phyloP scores from a whole-genome alignment of 768 basidiomycete species.

The Pleurotus platypus region DNA sequence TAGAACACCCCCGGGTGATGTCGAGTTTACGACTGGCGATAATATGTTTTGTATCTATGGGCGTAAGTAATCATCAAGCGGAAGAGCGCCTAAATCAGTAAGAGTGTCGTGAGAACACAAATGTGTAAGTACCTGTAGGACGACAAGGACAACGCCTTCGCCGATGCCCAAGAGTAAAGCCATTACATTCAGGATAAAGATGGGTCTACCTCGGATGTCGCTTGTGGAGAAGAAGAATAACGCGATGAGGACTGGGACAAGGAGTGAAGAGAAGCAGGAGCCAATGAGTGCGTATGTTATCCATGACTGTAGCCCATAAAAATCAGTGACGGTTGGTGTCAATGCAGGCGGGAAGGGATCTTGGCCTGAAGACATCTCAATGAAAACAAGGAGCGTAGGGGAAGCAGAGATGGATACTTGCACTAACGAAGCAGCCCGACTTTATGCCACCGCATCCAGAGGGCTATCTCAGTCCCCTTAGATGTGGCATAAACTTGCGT shows the following conservation, averaged over 20 bases:
- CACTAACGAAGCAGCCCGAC: too few species aligned
- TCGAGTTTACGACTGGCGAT: background rate
- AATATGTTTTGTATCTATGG: slow-evolving; percentile 5
- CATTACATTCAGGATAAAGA: slow-evolving; percentile 30
- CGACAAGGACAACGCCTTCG: slow-evolving; percentile 19
- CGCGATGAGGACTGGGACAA: slow-evolving; percentile 28
- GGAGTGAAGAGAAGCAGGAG: slow-evolving; percentile 22
- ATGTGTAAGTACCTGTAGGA: slow-evolving; percentile 11
- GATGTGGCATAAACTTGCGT: too few species aligned
- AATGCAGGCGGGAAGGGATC: background rate
- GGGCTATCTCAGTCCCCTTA: too few species aligned
- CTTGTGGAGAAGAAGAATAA: slow-evolving; percentile 28
- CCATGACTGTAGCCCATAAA: slow-evolving; percentile 7
- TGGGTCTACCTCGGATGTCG: slow-evolving; percentile 18
- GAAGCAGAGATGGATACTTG: background rate
- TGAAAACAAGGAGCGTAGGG: background rate
- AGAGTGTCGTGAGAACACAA: too few species aligned
- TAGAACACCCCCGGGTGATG: background rate
- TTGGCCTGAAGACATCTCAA: background rate
- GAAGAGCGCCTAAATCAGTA: background rate
- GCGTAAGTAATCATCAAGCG: background rate
- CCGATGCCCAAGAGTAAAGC: slow-evolving; percentile 21
- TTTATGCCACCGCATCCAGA: background rate
- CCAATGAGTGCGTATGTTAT: slow-evolving; percentile 21
- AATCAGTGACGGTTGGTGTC: background rate